A percentile compares a stretch with the other conserved stretches of the same genome.
phyloP scores from a whole-genome alignment of 108 stramenopile species.

The Epithemia pelagica region DNA sequence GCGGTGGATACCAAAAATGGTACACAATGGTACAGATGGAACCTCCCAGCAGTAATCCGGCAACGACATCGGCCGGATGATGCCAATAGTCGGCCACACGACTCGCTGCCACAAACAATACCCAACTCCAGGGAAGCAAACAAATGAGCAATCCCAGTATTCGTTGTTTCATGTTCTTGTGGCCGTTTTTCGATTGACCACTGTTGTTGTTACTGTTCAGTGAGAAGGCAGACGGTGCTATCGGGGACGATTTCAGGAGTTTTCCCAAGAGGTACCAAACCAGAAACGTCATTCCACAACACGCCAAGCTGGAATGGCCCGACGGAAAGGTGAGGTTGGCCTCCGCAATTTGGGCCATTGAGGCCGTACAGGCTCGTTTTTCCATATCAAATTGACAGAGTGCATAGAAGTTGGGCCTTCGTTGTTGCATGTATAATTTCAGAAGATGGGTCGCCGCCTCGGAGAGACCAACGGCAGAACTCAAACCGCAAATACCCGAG shows the following conservation, averaged over 20 bases:
- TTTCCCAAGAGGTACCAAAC: slow-evolving; percentile 53
- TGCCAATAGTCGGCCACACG: slow-evolving; percentile 74
- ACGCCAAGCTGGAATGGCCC: slow-evolving; percentile 62
- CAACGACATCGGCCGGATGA: slow-evolving; percentile 73
- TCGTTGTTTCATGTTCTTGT: slow-evolving; percentile 9
- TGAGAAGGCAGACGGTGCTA: neutral
- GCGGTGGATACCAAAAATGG: slow-evolving; percentile 58
- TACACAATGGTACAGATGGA: slow-evolving; percentile 44
- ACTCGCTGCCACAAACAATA: slow-evolving; percentile 37
- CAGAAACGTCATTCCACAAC: slow-evolving; percentile 59
- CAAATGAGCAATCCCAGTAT: slow-evolving; percentile 6
- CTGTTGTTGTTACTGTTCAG: slow-evolving; percentile 23
- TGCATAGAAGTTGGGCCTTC: slow-evolving; percentile 73
- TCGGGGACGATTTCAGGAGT: neutral
- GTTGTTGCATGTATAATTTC: slow-evolving; percentile 64
- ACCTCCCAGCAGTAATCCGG: slow-evolving; percentile 60
- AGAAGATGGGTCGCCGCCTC: slow-evolving; percentile 57
- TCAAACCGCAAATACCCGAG: slow-evolving; percentile 39
- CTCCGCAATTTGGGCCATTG: slow-evolving; percentile 41
- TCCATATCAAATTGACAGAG: slow-evolving; percentile 62
- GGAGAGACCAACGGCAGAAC: slow-evolving; percentile 47
- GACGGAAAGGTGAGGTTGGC: slow-evolving; percentile 71
- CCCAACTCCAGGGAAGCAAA: slow-evolving; percentile 26
- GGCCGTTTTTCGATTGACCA: slow-evolving; percentile 9
- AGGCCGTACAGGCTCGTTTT: slow-evolving; percentile 41